These are phyloP conservation scores for Conoideocrella luteorostrata DNA, from an alignment of 2,329 filamentous ascomycete genomes.

Conservation along the genomic window DNA sequence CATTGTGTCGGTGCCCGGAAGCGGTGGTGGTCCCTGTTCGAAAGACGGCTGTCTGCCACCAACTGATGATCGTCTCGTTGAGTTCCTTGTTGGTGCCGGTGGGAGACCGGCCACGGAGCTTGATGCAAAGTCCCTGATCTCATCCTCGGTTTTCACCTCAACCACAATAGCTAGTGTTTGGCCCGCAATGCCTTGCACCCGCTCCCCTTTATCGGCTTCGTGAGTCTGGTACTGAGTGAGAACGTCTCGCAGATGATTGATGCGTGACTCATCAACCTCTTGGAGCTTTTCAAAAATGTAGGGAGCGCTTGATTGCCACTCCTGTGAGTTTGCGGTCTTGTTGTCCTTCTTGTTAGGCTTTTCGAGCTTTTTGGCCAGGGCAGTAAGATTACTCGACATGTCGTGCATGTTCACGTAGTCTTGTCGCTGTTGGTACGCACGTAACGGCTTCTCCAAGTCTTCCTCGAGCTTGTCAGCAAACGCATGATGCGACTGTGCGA, in stretches of 20 bases:
- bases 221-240: constrained; percentile 91
- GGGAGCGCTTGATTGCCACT: constrained; percentile 92
- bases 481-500: constrained; percentile 76
- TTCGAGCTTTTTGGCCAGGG: constrained; percentile 79
- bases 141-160: constrained; percentile 78
- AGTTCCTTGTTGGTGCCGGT: constrained; percentile 29
- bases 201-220: constrained; percentile 80
- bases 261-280: constrained; percentile 77
- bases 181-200: constrained; percentile 67
- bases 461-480: constrained; percentile 77
- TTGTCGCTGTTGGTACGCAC: constrained; percentile 65
- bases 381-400: constrained; percentile 72
- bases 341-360: constrained; percentile 75
- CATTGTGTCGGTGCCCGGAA: constrained; percentile 1
- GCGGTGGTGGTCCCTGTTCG: constrained; percentile 6
- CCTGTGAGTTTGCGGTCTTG: constrained; percentile 70
- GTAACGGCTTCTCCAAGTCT: constrained; percentile 80
- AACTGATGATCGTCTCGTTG: constrained; percentile 34
- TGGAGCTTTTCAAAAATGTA: constrained; percentile 93
- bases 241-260: constrained; percentile 84
- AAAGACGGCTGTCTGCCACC: constrained; percentile 8
- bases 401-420: constrained; percentile 77
- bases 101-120: constrained; percentile 36
- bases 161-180: constrained; percentile 75
- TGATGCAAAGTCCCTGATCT: constrained; percentile 68